Conservation (phyloP, 371 early-diverging fungal species). For the Mortierella sp. region DNA sequence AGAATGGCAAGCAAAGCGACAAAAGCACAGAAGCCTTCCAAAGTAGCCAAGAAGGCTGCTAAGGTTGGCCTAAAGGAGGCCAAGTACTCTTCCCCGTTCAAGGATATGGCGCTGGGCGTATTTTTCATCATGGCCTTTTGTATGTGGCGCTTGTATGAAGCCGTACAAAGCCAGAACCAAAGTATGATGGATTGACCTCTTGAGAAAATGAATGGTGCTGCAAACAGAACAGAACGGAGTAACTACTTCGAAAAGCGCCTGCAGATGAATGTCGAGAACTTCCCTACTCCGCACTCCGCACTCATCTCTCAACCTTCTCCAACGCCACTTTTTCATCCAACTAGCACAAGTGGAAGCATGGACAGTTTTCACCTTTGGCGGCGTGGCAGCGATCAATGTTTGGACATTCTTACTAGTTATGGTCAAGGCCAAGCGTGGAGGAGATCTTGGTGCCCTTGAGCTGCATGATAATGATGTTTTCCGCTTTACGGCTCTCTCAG, state of each 20-base stretch:
- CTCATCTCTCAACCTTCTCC: background rate
- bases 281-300: too few species aligned
- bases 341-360: conserved; percentile 23
- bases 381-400: conserved; percentile 16
- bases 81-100: conserved; percentile 4
- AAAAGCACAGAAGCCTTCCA: conserved; percentile 12
- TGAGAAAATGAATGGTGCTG: background rate
- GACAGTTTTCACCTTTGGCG: conserved; percentile 14
- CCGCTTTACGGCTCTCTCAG: conserved; percentile 18
- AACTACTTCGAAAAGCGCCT: background rate
- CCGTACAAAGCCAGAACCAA: background rate
- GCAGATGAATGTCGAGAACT: conserved; percentile 12
- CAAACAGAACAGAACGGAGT: too few species aligned
- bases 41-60: conserved; percentile 1
- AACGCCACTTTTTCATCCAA: background rate
- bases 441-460: conserved; percentile 15
- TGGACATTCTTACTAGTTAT: conserved; percentile 33
- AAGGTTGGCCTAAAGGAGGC: background rate
- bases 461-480: conserved; percentile 17
- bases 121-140: background rate
- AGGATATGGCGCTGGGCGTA: conserved; percentile 3
- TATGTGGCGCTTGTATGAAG: conserved; percentile 3
- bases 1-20: conserved; percentile 4
- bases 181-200: too few species aligned
- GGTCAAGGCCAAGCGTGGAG: conserved; percentile 12